A percentile compares a stretch with the other conserved stretches of the same genome.
Evolutionary conservation across 345 rosid species (phyloP).

Genomic region (Moricandia moricandioides): DNA sequence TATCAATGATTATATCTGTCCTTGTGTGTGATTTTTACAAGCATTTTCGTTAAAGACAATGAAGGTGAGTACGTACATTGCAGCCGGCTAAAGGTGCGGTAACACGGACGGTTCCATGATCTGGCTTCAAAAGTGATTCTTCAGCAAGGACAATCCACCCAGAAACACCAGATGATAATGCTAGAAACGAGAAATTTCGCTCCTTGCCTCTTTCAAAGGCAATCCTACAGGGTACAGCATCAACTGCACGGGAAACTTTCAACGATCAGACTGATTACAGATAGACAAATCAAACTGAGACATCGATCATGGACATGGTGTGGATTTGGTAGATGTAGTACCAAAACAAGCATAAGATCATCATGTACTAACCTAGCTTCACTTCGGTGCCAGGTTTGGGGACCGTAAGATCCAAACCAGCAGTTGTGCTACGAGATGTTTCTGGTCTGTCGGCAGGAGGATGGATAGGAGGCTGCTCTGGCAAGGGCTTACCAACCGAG

Average conservation of each 20-base stretch:
- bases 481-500: constrained; percentile 67
- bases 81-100: constrained; percentile 86
- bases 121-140: constrained; percentile 31
- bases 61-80: constrained; percentile 25
- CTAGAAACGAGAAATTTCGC: constrained; percentile 72
- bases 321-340: neutral
- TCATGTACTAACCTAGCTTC: constrained; percentile 56
- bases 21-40: neutral
- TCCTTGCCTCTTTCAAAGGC: constrained; percentile 96
- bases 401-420: constrained; percentile 65
- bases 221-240: constrained; percentile 88
- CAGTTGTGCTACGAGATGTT: constrained; percentile 60
- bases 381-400: constrained; percentile 82
- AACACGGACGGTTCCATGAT: constrained; percentile 67
- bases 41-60: neutral
- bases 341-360: neutral
- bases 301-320: neutral
- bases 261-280: neutral
- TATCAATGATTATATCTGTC: neutral
- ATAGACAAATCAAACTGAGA: constrained; percentile 17
- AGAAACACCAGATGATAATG: constrained; percentile 57
- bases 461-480: constrained; percentile 71
- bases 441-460: constrained; percentile 48
- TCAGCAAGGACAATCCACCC: constrained; percentile 93
- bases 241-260: constrained; percentile 51